Percentiles rank a stretch among this genome's conserved stretches.
These are phyloP conservation scores for Candida albicans DNA, from an alignment of 1,139 yeast species.

Conservation along the genomic window DNA sequence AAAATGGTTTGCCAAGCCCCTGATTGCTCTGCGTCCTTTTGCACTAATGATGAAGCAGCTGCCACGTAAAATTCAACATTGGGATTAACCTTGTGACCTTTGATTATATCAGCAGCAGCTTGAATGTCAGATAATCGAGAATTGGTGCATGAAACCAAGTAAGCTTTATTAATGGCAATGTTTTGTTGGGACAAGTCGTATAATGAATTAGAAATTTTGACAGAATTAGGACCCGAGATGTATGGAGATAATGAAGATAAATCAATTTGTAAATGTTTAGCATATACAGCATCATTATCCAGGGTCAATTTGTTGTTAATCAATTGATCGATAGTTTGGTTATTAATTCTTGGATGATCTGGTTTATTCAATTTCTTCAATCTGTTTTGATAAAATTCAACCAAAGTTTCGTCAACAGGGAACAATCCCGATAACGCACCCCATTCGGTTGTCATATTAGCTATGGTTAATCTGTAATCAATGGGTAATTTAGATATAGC, in stretches of 20 bases:
- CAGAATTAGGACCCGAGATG: constrained; percentile 96
- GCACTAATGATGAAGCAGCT: constrained; percentile 93
- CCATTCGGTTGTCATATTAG: constrained; percentile 99
- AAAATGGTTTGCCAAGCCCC: constrained; percentile 92
- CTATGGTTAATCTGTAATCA: constrained; percentile 92
- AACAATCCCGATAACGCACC: constrained; percentile 96
- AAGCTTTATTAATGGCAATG: constrained; percentile 86
- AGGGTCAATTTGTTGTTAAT: constrained; percentile 48
- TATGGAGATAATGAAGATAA: constrained; percentile 84
- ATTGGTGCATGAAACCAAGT: constrained; percentile 96
- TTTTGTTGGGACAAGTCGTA: constrained; percentile 70
- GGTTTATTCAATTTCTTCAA: constrained; percentile 59
- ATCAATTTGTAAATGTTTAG: constrained; percentile 82
- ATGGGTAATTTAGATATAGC: constrained; percentile 72
- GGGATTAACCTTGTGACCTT: constrained; percentile 77
- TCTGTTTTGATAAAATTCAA: constrained; percentile 76
- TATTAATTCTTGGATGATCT: constrained; percentile 84
- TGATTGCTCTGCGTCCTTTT: constrained; percentile 80
- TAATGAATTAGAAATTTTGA: constrained; percentile 80
- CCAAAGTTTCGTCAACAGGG: constrained; percentile 81
- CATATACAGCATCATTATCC: constrained; percentile 79
- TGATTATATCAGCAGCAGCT: constrained; percentile 89
- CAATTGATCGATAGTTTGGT: constrained; percentile 53
- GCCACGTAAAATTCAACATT: constrained; percentile 96
- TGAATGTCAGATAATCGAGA: constrained; percentile 88